Base-by-base conservation (phyloP, 2,329 filamentous ascomycete genomes). In the Pseudogymnoascus sp. region DNA sequence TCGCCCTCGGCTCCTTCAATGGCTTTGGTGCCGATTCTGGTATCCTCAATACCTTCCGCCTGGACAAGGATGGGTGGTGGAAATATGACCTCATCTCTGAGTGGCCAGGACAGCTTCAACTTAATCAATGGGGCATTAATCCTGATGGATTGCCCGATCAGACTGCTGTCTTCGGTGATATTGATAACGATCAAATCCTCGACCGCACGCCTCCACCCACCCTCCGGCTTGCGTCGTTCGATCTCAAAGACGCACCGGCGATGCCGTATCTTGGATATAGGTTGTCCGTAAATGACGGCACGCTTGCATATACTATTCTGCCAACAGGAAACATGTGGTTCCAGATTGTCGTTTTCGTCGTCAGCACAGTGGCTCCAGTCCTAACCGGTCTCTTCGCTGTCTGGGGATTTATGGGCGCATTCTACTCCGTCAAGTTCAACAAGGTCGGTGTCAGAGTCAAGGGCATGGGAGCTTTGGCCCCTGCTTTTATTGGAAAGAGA, bases 91-190 rank as follows among this genome's bases (percentile, higher is more conserved):
- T 87, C 64, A 81, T 86, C 78, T 77, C 80, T 2, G 85, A 88
- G 69, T 88, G 83, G 80, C 85, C 85, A 5, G 80, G 80, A 1
- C 74, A 80, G 59, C 80, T 84, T 62, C 84, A 86, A 68, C 74
- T 87, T 65, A 88, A 87, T 67, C 78, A 86, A 5, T 88, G 85
- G 85, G 85, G 85, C 50, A 84, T 87, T 70, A 85, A 87, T 67
- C 79, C 80, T 0, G 80, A 86, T 70, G 83, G 84, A n/a, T 74
- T 81, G 67, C 84, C 85, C 0, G 85, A 88, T 70, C 78, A 83
- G 64, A 80, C 80, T 6, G 80, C 77, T 63, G 79, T 85, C 2
- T 83, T 79, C 65, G 85, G 85, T 12, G 85, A 88, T 69, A 79
- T 85, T 16, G 82, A 87, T 67, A 77, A 77, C 18, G 84, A 87